Base-by-base conservation (phyloP, 2,329 filamentous ascomycete species). In the Colletotrichum tofieldiae region DNA sequence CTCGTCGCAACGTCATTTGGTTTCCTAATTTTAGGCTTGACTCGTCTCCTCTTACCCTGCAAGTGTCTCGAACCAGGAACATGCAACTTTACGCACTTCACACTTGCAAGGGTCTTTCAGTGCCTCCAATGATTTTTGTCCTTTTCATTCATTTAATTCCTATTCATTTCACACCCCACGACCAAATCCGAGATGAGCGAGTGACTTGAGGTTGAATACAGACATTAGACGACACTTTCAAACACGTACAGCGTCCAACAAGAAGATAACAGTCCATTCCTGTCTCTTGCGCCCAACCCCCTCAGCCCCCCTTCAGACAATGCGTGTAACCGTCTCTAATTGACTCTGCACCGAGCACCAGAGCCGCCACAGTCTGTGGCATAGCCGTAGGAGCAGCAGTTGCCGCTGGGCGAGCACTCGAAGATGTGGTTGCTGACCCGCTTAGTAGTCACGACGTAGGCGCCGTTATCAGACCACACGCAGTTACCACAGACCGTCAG, bases 401-500 rank as follows among this genome's bases (percentile, higher is more conserved):
- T 66, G 26, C 77, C 76, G 47, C 29, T 65, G 35, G 71, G 73
- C 29, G 74, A 73, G 63, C 77, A 78, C 73, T 77, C 76, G 54
- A 75, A 78, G 41, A 77, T 77, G 70, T 78, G 71, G 54, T 67
- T 75, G 58, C 6, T 43, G 39, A 73, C 67, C 26, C 77, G 55
- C 73, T 78, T 77, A 23, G 51, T 67, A 47, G 74, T 76, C 54
- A 77, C 71, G 39, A 75, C 67, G 43, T 68, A 75, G 11, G 37
- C 47, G 37, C 59, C 59, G 52, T 69, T 67, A 64, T 72, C 51
- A 62, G 51, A 52, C 75, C 75, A 77, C 23, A 67, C 66, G 70
- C 77, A 78, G 75, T 74, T 75, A 70, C 77, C 76, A 65, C 77
- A 78, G 65, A 72, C 73, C 12, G 73, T 75, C 52, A 75, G 63